phyloP scores from a whole-genome alignment of 2,329 filamentous ascomycete genomes.

The Paecilomyces variotii region DNA sequence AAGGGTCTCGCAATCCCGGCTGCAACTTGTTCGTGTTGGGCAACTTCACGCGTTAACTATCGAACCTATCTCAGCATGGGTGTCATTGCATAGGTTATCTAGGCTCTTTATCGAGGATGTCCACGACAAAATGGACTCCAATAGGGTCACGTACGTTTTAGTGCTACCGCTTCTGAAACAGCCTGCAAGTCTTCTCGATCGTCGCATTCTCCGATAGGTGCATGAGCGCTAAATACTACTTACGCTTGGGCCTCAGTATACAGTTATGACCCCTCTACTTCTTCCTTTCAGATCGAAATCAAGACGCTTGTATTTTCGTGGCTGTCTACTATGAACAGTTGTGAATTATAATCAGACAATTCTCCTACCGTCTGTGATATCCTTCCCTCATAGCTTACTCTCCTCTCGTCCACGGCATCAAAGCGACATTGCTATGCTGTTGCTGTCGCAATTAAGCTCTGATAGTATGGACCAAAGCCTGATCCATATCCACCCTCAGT shows the following conservation, averaged over 20 bases:
- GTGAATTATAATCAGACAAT: too few relatives aligned
- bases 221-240: not conserved
- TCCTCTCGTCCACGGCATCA: too few relatives aligned
- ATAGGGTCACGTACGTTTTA: not conserved
- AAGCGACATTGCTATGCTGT: too few relatives aligned
- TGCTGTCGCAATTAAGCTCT: too few relatives aligned
- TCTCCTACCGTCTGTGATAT: too few relatives aligned
- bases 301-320: too few relatives aligned
- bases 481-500: too few relatives aligned
- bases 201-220: too few relatives aligned
- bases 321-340: too few relatives aligned
- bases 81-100: not conserved
- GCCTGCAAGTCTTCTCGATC: not conserved
- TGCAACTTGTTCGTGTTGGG: not conserved
- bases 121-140: not conserved
- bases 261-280: not conserved
- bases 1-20: not conserved
- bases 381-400: too few relatives aligned
- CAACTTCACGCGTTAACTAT: not conserved
- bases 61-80: not conserved
- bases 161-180: not conserved
- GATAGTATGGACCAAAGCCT: too few relatives aligned
- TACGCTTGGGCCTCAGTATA: not conserved
- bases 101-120: not conserved
- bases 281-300: too few relatives aligned